These are phyloP conservation scores for Psilocybe cyanescens DNA, from an alignment of 768 basidiomycete species.

Conservation along the genomic window DNA sequence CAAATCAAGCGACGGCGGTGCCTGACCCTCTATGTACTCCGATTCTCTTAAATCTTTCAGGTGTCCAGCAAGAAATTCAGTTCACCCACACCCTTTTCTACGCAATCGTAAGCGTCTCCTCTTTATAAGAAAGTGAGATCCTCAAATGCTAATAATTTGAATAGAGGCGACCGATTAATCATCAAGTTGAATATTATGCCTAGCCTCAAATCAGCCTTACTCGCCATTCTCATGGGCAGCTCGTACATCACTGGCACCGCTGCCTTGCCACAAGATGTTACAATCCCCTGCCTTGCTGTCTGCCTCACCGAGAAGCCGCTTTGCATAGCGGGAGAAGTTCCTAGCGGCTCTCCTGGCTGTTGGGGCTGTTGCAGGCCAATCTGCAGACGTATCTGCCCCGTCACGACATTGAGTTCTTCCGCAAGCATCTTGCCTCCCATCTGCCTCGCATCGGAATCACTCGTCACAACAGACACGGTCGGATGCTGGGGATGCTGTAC, in stretches of 20 bases:
- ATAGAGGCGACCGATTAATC: no score
- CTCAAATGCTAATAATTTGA: no score
- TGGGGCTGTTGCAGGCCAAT: slow-evolving; percentile 18
- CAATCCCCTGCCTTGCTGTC: slow-evolving; percentile 7
- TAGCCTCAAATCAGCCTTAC: not conserved
- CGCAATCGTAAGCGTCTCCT: not conserved
- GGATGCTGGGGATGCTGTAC: slow-evolving; percentile 13
- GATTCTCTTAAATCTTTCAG: no score
- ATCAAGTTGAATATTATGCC: not conserved
- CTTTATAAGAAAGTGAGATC: no score
- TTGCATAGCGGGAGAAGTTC: slow-evolving; percentile 10
- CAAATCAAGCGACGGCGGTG: no score
- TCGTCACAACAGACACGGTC: not conserved
- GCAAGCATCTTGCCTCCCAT: not conserved
- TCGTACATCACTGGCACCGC: not conserved
- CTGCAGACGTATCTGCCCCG: slow-evolving; percentile 5
- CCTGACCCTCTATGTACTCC: no score
- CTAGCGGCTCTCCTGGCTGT: slow-evolving; percentile 11
- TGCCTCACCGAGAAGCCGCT: slow-evolving; percentile 7
- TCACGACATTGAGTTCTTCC: not conserved
- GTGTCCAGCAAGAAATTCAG: no score
- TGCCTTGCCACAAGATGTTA: no score
- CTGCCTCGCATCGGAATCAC: slow-evolving; percentile 6
- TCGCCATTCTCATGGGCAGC: not conserved
- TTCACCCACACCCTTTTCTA: no score